Percentiles rank a stretch among this genome's conserved stretches.
Conservation (phyloP, 768 basidiomycete species). For the Udeniomyces megalosporus region DNA sequence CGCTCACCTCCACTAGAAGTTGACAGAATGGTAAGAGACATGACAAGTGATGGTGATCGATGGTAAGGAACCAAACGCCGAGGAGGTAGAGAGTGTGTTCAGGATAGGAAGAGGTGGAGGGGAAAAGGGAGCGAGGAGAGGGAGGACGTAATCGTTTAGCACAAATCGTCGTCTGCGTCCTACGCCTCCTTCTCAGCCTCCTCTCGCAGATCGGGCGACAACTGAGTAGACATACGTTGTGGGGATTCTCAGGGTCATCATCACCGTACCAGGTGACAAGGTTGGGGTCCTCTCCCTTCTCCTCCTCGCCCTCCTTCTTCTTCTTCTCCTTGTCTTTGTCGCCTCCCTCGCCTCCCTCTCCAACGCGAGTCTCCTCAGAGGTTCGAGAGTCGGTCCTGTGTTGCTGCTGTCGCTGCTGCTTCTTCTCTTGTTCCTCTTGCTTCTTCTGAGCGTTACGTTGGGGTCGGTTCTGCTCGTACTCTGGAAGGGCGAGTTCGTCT, state of each 20-base stretch:
- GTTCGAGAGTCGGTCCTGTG: not conserved
- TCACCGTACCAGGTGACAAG: not conserved
- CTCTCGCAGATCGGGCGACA: no score
- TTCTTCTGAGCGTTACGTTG: not conserved
- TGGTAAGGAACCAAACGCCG: not conserved
- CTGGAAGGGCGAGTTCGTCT: not conserved
- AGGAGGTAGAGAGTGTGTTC: not conserved
- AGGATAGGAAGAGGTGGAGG: not conserved
- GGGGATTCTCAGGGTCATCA: slow-evolving; percentile 6
- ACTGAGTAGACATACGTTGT: not conserved
- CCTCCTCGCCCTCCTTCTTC: not conserved
- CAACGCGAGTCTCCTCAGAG: slow-evolving; percentile 1
- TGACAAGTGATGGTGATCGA: no score
- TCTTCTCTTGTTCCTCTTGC: not conserved
- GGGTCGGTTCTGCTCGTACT: not conserved
- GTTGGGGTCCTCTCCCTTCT: slow-evolving; percentile 3
- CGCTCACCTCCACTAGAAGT: not conserved
- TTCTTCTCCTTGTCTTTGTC: not conserved
- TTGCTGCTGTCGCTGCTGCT: not conserved
- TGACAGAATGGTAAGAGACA: not conserved
- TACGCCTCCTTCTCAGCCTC: no score
- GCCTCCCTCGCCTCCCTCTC: not conserved
- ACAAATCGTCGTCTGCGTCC: no score
- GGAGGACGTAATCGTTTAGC: no score
- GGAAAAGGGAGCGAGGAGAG: no score